Evolutionary conservation across 805 yeast species (phyloP).

Genomic region (Suhomyces tanzawaensis): DNA sequence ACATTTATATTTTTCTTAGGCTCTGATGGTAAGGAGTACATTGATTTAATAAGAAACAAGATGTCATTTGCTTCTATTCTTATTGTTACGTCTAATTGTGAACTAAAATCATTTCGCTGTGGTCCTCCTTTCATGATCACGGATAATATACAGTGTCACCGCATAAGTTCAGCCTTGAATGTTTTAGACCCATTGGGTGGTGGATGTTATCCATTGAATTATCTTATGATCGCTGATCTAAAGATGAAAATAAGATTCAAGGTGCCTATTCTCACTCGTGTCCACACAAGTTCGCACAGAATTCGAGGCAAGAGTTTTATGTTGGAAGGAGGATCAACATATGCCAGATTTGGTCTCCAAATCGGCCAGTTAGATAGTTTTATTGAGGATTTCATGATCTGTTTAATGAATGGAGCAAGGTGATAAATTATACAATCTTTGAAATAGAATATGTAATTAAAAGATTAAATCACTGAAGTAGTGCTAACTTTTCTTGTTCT

Average conservation of each 20-base stretch:
- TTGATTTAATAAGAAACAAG: slow-evolving; percentile 13
- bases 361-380: slow-evolving; percentile 5
- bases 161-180: slow-evolving; percentile 21
- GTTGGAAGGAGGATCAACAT: slow-evolving; percentile 5
- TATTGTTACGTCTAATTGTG: slow-evolving; percentile 18
- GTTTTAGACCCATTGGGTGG: slow-evolving; percentile 37
- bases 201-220: slow-evolving; percentile 34
- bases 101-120: too few relatives aligned
- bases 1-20: slow-evolving; percentile 24
- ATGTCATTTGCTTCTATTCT: slow-evolving; percentile 10
- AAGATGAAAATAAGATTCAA: slow-evolving; percentile 12
- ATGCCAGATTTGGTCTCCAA: slow-evolving; percentile 9
- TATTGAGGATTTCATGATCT: slow-evolving; percentile 9
- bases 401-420: slow-evolving; percentile 1
- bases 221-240: slow-evolving; percentile 21
- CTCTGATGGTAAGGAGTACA: slow-evolving; percentile 32
- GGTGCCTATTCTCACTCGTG: slow-evolving; percentile 8
- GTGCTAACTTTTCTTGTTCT: slow-evolving; percentile 41
- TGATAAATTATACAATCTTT: background rate
- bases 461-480: too few relatives aligned
- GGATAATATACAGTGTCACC: slow-evolving; percentile 17
- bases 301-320: background rate
- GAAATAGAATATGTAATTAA: background rate
- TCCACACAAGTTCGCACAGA: background rate
- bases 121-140: slow-evolving; percentile 2